phyloP scores from a whole-genome alignment of 208 protist species.

The Crithidia sp. region DNA sequence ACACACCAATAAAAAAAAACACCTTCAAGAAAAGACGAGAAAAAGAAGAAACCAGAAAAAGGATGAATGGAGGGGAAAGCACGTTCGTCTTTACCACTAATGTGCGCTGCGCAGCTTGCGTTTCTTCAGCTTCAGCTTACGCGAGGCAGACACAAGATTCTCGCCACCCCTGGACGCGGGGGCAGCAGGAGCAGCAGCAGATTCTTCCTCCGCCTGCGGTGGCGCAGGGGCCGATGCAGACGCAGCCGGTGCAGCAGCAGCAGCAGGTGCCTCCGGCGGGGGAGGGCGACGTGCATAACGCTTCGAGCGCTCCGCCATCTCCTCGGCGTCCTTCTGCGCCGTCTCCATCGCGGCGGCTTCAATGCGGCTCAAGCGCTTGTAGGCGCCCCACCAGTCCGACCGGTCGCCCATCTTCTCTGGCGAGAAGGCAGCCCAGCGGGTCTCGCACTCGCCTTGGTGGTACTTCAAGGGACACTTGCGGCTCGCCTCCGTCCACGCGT shows the following conservation, averaged over 20 bases:
- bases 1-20: no score
- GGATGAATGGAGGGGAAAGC: background rate
- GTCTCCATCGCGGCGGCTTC: conserved; percentile 38
- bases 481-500: conserved; percentile 84
- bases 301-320: background rate
- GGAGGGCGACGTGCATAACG: background rate
- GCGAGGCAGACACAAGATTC: conserved; percentile 18
- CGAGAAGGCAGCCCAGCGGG: conserved; percentile 71
- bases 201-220: background rate
- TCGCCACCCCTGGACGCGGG: background rate
- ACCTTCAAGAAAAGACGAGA: background rate
- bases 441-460: conserved; percentile 68
- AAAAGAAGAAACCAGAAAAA: background rate
- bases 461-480: conserved; percentile 77
- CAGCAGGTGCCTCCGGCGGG: background rate
- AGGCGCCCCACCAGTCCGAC: conserved; percentile 72
- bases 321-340: conserved; percentile 14
- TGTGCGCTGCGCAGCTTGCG: conserved; percentile 11
- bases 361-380: conserved; percentile 69
- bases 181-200: background rate
- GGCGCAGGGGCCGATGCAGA: background rate
- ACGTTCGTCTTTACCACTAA: background rate
- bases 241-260: background rate
- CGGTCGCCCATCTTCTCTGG: conserved; percentile 41
- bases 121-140: conserved; percentile 32